Conservation (phyloP, 768 basidiomycete genomes). For the Suillus fuscotomentosus region DNA sequence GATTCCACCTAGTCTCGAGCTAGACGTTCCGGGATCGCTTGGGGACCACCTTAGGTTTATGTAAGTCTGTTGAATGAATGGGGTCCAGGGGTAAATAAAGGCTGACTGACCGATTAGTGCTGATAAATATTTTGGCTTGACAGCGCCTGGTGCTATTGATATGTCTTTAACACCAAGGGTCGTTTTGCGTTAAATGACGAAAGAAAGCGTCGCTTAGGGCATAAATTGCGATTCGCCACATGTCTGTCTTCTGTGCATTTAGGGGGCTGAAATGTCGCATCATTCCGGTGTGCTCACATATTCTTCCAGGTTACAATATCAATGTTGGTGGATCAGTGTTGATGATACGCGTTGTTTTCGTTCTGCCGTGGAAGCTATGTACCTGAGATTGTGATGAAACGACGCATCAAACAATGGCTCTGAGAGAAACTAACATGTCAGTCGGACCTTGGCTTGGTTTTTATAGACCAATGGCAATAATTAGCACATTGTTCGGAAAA, state of each 20-base stretch:
- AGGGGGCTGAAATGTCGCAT: conserved; percentile 19
- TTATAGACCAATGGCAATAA: conserved; percentile 40
- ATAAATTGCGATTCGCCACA: conserved; percentile 52
- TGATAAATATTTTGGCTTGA: conserved; percentile 58
- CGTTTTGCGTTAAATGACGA: conserved; percentile 72
- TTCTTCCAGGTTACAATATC: conserved; percentile 34
- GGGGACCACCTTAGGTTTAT: neutral
- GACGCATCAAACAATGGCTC: conserved; percentile 64
- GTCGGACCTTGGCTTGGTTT: conserved; percentile 30
- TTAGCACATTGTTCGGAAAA: conserved; percentile 64
- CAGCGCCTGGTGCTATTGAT: conserved; percentile 63
- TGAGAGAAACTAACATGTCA: conserved; percentile 56
- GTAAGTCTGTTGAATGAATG: conserved; percentile 56
- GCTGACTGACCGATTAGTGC: conserved; percentile 43
- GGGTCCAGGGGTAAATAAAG: conserved; percentile 35
- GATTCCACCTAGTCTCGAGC: neutral
- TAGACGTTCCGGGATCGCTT: neutral
- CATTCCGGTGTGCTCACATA: conserved; percentile 39
- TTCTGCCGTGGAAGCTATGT: conserved; percentile 68
- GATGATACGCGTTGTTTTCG: conserved; percentile 57
- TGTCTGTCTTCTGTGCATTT: conserved; percentile 47
- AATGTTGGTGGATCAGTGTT: conserved; percentile 61
- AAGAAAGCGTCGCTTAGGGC: conserved; percentile 51
- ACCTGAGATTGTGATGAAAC: neutral
- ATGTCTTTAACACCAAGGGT: conserved; percentile 63